phyloP scores from a whole-genome alignment of 2,329 filamentous ascomycete species.

The Fonsecaea nubica region DNA sequence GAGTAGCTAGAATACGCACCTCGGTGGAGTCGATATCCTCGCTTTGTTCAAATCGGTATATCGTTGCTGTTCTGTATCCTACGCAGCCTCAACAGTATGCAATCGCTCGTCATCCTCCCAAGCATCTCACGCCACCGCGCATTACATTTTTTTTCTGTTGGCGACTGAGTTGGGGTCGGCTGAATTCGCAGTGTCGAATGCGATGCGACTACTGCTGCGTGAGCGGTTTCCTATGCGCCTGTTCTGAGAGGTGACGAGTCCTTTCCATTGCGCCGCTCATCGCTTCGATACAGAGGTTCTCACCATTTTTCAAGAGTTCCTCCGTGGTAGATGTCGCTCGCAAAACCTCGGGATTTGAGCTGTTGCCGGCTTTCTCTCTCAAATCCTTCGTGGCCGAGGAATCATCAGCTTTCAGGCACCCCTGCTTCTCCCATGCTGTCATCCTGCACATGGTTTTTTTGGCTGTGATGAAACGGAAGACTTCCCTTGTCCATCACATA shows the following conservation, averaged over 20 bases:
- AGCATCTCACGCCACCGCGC: background rate
- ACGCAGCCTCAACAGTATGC: constrained; percentile 28
- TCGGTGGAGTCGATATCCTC: constrained; percentile 15
- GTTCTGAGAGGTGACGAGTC: background rate
- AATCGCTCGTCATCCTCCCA: background rate
- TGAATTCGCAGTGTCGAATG: background rate
- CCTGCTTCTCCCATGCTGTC: background rate
- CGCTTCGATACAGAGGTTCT: background rate
- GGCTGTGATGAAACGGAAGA: background rate
- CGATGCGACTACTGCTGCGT: background rate
- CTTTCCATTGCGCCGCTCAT: background rate
- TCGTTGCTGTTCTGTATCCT: constrained; percentile 24
- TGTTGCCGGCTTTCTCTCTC: background rate
- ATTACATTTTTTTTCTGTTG: background rate
- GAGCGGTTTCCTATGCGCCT: background rate
- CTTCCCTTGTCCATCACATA: background rate
- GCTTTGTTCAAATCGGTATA: background rate
- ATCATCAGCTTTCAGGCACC: background rate
- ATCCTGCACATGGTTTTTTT: background rate
- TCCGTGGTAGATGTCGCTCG: background rate
- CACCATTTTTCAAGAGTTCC: background rate
- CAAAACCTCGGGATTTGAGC: background rate
- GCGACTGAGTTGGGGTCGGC: background rate
- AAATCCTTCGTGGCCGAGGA: background rate
- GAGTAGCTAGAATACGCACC: constrained; percentile 1